These are phyloP conservation scores for Thinopyrum elongatum DNA, from an alignment of 176 grass and related monocot species.

Conservation along the genomic window DNA sequence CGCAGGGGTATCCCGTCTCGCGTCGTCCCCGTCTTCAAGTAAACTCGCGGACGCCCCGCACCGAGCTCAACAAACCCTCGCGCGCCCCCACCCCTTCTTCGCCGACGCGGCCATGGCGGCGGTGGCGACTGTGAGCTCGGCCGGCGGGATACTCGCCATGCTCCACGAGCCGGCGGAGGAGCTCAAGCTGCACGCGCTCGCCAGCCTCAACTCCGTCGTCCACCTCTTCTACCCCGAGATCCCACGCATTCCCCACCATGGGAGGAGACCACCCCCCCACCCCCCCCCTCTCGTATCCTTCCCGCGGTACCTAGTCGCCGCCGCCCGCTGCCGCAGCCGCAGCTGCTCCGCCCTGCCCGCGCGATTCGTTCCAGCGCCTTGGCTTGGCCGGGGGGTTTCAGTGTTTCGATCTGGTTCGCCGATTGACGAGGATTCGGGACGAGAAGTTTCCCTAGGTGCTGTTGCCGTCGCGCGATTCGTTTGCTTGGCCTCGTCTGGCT, in stretches of 20 bases:
- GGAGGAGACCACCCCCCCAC: slow-evolving; percentile 43
- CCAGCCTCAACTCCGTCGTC: slow-evolving; percentile 84
- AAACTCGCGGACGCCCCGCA: slow-evolving; percentile 29
- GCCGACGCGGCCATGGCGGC: slow-evolving; percentile 39
- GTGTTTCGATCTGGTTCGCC: slow-evolving; percentile 12
- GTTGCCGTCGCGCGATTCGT: slow-evolving; percentile 1
- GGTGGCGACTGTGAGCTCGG: slow-evolving; percentile 81
- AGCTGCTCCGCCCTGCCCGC: background rate
- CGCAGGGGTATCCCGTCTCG: background rate
- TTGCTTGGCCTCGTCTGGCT: background rate
- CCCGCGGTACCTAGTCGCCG: background rate
- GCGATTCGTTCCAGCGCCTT: slow-evolving; percentile 7
- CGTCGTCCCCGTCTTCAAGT: slow-evolving; percentile 43
- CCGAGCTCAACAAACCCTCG: slow-evolving; percentile 30
- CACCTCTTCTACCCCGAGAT: slow-evolving; percentile 99
- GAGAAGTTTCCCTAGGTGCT: background rate
- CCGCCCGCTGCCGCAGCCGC: background rate
- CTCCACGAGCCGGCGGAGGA: slow-evolving; percentile 79
- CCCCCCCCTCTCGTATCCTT: background rate
- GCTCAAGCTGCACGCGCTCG: slow-evolving; percentile 88
- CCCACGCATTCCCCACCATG: slow-evolving; percentile 95
- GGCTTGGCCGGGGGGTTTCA: background rate
- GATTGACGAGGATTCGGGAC: background rate
- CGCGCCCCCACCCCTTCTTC: background rate
- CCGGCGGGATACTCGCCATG: slow-evolving; percentile 93